Evolutionary conservation across 2,329 filamentous ascomycete genomes (phyloP), one percentile per base, ranked within the genome.

Genomic region (Neurospora sp.): DNA sequence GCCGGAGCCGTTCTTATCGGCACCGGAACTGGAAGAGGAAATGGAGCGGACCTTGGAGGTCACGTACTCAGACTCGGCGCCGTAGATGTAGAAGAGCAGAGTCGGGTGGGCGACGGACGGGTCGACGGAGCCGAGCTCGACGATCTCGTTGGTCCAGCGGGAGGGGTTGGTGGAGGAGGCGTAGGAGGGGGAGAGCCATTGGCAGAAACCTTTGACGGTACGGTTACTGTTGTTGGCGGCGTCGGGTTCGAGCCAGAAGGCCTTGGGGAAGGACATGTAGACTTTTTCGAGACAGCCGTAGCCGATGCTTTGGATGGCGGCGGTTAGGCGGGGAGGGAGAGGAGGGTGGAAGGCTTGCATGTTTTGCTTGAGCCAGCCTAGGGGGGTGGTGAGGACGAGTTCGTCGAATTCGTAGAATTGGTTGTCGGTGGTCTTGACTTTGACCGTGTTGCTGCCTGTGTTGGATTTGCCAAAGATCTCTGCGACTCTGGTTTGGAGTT

Each of bases 11-110:
- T 28, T 52, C 43, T 52, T 52, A 52, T 15, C 19, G 19, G 43
- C 43, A 23, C 19, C 23, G 2, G 23, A 2, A 23, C 23, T 2
- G 23, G 23, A 23, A 2, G 23, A 23, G 4, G 78, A 67, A 3
- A 86, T 75, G 15, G 80, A 78, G 4, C 80, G 79, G 7, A 86
- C 75, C 19, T 80, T 78, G 13, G 79, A 78, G 0, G 85, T 88
- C 66, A 91, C 78, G 74, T 86, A 82, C 9, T 79, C 78, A 0
- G 87, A 89, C 77, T 89, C 87, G 23, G 84, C 85, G 43, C 91
- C 91, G 76, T 89, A 90, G 42, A 85, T 89, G 82, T 93, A 97
- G 84, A 97, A 97, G 36, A 97, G 86, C 4, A 97, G 84, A 0
- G 93, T 96, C 8, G 93, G 91, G 71, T 97, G 93, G 0, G 90